Evolutionary conservation across 192 early-diverging fungal genomes (phyloP).

Genomic region (Podochytrium sp.): DNA sequence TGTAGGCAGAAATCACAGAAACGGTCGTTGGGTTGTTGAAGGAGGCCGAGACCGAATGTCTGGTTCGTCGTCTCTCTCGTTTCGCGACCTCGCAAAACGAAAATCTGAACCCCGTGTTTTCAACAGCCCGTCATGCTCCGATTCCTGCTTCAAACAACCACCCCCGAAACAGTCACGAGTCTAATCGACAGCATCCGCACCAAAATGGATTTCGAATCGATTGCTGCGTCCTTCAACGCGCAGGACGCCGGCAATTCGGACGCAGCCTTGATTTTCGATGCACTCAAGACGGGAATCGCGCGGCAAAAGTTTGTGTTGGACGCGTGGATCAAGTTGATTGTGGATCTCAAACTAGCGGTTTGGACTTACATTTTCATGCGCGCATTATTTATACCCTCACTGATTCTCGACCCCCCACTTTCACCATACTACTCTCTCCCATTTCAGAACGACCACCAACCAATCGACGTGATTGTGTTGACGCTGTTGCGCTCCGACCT

Average conservation of each 20-base stretch:
- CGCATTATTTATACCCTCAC: too few relatives aligned
- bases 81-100: not conserved
- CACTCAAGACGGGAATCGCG: conserved; percentile 13
- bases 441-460: conserved; percentile 7
- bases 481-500: conserved; percentile 4
- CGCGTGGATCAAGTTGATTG: conserved; percentile 19
- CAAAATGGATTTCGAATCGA: conserved; percentile 9
- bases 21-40: not conserved
- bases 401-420: too few relatives aligned
- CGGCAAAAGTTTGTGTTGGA: conserved; percentile 21
- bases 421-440: too few relatives aligned
- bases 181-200: conserved; percentile 1
- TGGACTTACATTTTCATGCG: too few relatives aligned
- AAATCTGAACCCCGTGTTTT: too few relatives aligned
- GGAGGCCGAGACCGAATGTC: not conserved
- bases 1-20: conserved; percentile 6
- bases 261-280: not conserved
- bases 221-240: not conserved
- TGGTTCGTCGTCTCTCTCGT: not conserved
- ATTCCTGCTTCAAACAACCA: conserved; percentile 26
- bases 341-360: not conserved
- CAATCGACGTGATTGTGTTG: conserved; percentile 26
- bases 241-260: not conserved
- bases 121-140: conserved; percentile 11
- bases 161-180: not conserved